Base-by-base conservation (phyloP, 1,284 basidiomycete species). In the Apiotrichum gracile region DNA sequence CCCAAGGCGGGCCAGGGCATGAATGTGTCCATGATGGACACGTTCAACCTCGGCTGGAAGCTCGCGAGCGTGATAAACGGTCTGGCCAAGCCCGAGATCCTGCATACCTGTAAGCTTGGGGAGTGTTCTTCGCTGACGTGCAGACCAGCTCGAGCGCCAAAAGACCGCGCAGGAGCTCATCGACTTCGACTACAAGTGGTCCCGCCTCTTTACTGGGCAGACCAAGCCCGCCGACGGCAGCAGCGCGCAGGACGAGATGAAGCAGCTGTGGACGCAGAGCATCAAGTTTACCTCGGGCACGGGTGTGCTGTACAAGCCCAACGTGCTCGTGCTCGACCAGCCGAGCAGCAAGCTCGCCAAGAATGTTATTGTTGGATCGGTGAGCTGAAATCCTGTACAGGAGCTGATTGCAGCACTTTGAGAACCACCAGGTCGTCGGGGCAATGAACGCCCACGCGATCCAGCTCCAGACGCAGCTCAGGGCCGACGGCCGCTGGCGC, bases 131-230 rank as follows among this genome's bases (percentile, higher is more conserved):
- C 27, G 3, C 31, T 21, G 14, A 25, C 38, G 19, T 7, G 12
- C 43, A 45, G 43, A 57, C 51, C 51, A 57, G 29, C 43, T 52
- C 29, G 61, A 63, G 43, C 47, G 61, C n/a, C 58, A 58, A 40
- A 51, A 55, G 35, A 58, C 59, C 13, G 61, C 61, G 10, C 55
- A 86, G 69, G 85, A 90, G 60, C 78, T 92, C 50, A 91, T 91
- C 62, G 70, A 81, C 53, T 90, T 90, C 61, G 89, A 92, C 72
- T 84, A 83, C 68, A 75, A 84, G 61, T 88, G 85, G 66, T 81
- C 86, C 2, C 78, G 80, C 13, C 74, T 91, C 22, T 89, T 90
- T 72, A 88, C 86, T 17, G 84, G 83, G 42, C 88, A 88, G 72
- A 84, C 86, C 9, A 54, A 54, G 22, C 14, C 4, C 1, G n/a